These are phyloP conservation scores for Paxillus involutus DNA, from an alignment of 768 basidiomycete species.

Conservation along the genomic window DNA sequence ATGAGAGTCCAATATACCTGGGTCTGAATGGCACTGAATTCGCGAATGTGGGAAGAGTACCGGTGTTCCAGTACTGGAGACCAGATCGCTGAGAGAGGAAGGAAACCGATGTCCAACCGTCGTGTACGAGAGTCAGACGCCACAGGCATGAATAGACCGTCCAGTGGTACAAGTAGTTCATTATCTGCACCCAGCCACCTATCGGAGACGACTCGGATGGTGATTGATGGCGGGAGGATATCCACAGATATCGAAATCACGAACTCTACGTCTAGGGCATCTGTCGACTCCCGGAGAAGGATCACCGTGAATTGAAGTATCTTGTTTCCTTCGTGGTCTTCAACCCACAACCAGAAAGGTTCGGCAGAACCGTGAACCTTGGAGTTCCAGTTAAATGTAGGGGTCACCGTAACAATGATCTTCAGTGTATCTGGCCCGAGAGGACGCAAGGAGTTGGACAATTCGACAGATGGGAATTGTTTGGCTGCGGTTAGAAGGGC, in stretches of 20 bases:
- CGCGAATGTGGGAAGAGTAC: constrained; percentile 45
- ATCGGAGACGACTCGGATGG: constrained; percentile 82
- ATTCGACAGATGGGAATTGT: constrained; percentile 75
- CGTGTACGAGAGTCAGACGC: constrained; percentile 56
- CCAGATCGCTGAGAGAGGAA: constrained; percentile 56
- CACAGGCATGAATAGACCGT: constrained; percentile 74
- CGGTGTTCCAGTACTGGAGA: constrained; percentile 41
- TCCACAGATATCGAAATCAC: constrained; percentile 69
- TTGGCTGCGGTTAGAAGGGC: constrained; percentile 78
- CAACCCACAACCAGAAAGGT: constrained; percentile 96
- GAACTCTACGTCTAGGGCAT: constrained; percentile 67
- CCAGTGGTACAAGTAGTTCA: constrained; percentile 60
- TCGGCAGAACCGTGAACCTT: constrained; percentile 75
- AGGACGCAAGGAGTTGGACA: constrained; percentile 74
- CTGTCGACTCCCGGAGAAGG: constrained; percentile 66
- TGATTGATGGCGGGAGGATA: constrained; percentile 61
- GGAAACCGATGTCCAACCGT: constrained; percentile 72
- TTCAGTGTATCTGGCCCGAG: constrained; percentile 82
- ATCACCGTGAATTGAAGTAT: constrained; percentile 83
- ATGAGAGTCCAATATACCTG: constrained; percentile 84
- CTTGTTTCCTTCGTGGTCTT: constrained; percentile 76
- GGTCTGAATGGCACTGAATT: constrained; percentile 85
- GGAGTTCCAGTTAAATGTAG: constrained; percentile 77
- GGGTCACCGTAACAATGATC: constrained; percentile 61
- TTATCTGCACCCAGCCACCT: constrained; percentile 93